These are phyloP conservation scores for Biancaea sappan DNA, from an alignment of 306 rosid species.

Conservation along the genomic window DNA sequence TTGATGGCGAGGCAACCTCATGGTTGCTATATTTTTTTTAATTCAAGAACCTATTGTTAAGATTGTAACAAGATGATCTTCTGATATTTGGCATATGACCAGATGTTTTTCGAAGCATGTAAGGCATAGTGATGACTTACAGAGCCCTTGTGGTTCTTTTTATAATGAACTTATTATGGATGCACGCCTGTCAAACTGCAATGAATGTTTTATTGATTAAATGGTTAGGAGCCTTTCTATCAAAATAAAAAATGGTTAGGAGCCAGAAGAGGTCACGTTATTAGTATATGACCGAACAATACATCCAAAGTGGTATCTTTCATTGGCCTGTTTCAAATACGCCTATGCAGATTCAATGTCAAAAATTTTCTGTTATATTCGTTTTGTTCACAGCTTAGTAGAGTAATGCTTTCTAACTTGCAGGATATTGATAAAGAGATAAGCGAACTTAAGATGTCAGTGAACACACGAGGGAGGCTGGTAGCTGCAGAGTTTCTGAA, in stretches of 20 bases:
- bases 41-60: not conserved
- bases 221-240: slow-evolving; percentile 1
- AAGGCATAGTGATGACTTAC: not conserved
- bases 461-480: slow-evolving; percentile 95
- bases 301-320: not conserved
- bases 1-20: not conserved
- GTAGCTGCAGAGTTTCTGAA: slow-evolving; percentile 96
- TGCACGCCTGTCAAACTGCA: not conserved
- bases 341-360: not conserved
- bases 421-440: slow-evolving; percentile 98
- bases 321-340: not conserved
- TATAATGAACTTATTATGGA: not conserved
- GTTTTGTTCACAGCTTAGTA: not conserved
- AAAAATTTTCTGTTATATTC: not conserved
- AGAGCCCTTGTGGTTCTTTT: slow-evolving; percentile 8
- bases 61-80: slow-evolving; percentile 4
- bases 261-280: slow-evolving; percentile 8
- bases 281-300: not conserved
- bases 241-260: not conserved
- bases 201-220: not conserved
- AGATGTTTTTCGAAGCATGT: not conserved
- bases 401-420: slow-evolving; percentile 28
- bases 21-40: not conserved
- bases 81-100: slow-evolving; percentile 8
- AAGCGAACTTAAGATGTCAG: slow-evolving; percentile 92